Percentiles rank a stretch among this genome's conserved stretches.
Evolutionary conservation across 352 stramenopile species (phyloP).

Genomic region (Globisporangium orthogonon): DNA sequence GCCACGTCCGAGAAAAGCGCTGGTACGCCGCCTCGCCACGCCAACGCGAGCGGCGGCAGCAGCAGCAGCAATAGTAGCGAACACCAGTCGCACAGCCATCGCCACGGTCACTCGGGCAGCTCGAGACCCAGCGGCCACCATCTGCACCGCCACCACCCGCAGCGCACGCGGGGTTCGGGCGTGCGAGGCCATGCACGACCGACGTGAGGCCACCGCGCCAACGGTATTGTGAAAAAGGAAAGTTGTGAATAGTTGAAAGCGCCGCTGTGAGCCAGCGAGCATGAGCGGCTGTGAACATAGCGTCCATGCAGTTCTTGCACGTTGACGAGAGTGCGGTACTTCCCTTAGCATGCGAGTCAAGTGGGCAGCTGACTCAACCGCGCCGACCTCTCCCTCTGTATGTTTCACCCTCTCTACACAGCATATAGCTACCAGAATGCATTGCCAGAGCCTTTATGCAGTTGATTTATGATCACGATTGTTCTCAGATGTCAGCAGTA

Average conservation of each 20-base stretch:
- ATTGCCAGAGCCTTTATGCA: neutral
- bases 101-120: neutral
- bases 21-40: neutral
- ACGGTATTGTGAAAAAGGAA: neutral
- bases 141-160: conserved; percentile 11
- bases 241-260: neutral
- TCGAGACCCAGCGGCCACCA: conserved; percentile 9
- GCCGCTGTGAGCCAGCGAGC: too few relatives aligned
- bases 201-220: neutral
- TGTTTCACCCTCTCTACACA: too few relatives aligned
- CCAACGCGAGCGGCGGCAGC: neutral
- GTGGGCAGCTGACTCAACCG: too few relatives aligned
- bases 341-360: too few relatives aligned
- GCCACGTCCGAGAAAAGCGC: neutral
- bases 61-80: neutral
- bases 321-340: too few relatives aligned
- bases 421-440: too few relatives aligned
- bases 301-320: too few relatives aligned
- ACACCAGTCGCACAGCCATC: neutral
- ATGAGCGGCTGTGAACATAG: neutral
- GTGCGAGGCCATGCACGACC: neutral
- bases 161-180: conserved; percentile 4
- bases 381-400: too few relatives aligned
- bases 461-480: neutral
- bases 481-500: too few relatives aligned